phyloP scores from a whole-genome alignment of 2,329 filamentous ascomycete species.

The Aspergillus quadrilineatus region DNA sequence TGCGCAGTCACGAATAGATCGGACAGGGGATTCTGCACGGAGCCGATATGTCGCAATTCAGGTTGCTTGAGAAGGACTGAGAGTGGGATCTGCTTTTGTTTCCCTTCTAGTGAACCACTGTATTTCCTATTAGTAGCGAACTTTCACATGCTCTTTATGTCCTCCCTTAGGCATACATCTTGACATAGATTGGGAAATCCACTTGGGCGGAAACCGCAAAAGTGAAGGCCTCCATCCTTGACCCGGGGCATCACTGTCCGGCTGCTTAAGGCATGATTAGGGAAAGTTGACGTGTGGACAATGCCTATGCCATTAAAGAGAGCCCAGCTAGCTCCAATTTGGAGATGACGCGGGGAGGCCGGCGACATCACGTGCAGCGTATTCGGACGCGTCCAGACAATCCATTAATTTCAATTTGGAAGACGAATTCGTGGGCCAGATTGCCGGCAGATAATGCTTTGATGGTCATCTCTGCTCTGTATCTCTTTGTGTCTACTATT shows the following conservation, averaged over 20 bases:
- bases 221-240: conserved; percentile 85
- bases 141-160: not conserved
- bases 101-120: conserved; percentile 74
- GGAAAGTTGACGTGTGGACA: not conserved
- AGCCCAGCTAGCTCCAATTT: conserved; percentile 9
- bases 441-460: not conserved
- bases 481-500: not conserved
- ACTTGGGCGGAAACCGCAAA: conserved; percentile 88
- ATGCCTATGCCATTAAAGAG: not conserved
- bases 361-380: conserved; percentile 8
- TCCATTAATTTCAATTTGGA: not conserved
- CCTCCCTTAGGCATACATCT: conserved; percentile 53
- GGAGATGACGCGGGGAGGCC: conserved; percentile 7
- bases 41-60: conserved; percentile 82
- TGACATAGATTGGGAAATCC: conserved; percentile 66
- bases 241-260: conserved; percentile 6
- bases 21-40: conserved; percentile 76
- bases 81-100: conserved; percentile 70
- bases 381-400: conserved; percentile 3
- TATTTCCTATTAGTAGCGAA: conserved; percentile 8
- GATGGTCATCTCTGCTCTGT: not conserved
- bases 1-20: conserved; percentile 93
- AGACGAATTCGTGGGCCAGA: not conserved
- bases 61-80: conserved; percentile 77
- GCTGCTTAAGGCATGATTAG: conserved; percentile 14